phyloP scores from a whole-genome alignment of 495 filamentous ascomycete species.

The Thozetella sp. region DNA sequence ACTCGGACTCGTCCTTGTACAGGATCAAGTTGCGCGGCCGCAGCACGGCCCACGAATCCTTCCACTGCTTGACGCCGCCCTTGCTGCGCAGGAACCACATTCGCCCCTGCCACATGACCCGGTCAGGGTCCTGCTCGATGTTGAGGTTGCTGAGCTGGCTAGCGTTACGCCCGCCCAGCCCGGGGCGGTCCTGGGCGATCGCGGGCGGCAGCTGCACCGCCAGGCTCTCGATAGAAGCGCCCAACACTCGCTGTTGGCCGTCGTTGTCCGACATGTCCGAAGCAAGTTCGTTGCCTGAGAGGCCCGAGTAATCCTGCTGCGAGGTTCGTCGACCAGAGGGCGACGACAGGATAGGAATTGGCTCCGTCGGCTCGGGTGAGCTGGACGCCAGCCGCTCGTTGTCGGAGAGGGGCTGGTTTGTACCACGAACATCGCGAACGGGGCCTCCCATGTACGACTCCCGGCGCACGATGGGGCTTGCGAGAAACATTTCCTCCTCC shows the following conservation, averaged over 20 bases:
- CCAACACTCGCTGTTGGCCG: slow-evolving; percentile 29
- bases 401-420: slow-evolving; percentile 11
- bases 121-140: slow-evolving; percentile 57
- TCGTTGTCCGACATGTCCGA: slow-evolving; percentile 88
- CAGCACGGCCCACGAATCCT: slow-evolving; percentile 91
- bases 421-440: background rate
- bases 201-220: slow-evolving; percentile 34
- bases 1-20: slow-evolving; percentile 93
- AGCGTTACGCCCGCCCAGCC: slow-evolving; percentile 47
- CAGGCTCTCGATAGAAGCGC: slow-evolving; percentile 45
- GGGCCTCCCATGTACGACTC: slow-evolving; percentile 25
- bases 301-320: slow-evolving; percentile 70
- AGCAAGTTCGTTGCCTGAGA: slow-evolving; percentile 80
- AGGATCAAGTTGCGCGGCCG: slow-evolving; percentile 83
- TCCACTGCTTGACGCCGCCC: slow-evolving; percentile 91
- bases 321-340: slow-evolving; percentile 44
- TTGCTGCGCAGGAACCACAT: slow-evolving; percentile 84
- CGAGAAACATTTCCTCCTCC: slow-evolving; percentile 76
- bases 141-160: slow-evolving; percentile 59
- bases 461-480: slow-evolving; percentile 52
- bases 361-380: slow-evolving; percentile 60
- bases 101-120: slow-evolving; percentile 91
- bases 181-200: slow-evolving; percentile 17
- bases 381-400: slow-evolving; percentile 53
- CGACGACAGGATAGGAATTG: slow-evolving; percentile 27